Conservation (phyloP, 2,329 filamentous ascomycete species). For the Madurella mycetomatis region DNA sequence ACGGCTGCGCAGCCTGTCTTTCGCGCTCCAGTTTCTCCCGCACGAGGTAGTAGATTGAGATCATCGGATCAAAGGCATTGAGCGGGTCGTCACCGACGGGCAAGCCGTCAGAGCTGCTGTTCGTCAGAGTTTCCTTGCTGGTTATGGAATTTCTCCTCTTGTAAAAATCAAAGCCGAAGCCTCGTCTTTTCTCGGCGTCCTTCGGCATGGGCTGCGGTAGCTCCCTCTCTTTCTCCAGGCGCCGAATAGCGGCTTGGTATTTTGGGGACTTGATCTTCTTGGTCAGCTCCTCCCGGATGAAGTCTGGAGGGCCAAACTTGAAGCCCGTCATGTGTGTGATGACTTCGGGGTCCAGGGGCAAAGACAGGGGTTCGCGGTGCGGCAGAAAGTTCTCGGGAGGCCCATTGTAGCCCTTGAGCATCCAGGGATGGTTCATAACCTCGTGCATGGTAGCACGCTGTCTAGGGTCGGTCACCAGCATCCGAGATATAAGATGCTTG, state of each 20-base stretch:
- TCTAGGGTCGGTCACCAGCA: conserved; percentile 91
- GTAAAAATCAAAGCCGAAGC: conserved; percentile 93
- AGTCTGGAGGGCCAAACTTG: conserved; percentile 85
- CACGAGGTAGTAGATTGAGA: conserved; percentile 96
- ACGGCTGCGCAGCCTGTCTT: conserved; percentile 30
- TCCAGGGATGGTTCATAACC: conserved; percentile 94
- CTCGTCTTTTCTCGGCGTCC: conserved; percentile 76
- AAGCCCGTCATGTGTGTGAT: conserved; percentile 96
- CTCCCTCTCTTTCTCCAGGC: conserved; percentile 64
- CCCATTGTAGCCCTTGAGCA: conserved; percentile 82
- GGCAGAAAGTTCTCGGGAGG: conserved; percentile 89
- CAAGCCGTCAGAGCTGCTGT: conserved; percentile 80
- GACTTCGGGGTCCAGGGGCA: conserved; percentile 78
- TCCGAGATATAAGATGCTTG: conserved; percentile 83
- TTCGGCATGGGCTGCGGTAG: conserved; percentile 48
- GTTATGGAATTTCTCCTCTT: conserved; percentile 85
- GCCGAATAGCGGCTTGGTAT: conserved; percentile 78
- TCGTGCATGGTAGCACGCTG: conserved; percentile 83
- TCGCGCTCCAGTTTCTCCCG: conserved; percentile 89
- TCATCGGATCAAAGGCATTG: conserved; percentile 86
- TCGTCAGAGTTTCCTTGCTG: conserved; percentile 80
- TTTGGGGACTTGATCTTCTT: conserved; percentile 90
- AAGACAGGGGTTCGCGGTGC: conserved; percentile 72
- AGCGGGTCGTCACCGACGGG: conserved; percentile 79
- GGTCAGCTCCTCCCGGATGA: conserved; percentile 75